Conservation (phyloP, 1,139 yeast genomes). For the Kodamaea suecica region DNA sequence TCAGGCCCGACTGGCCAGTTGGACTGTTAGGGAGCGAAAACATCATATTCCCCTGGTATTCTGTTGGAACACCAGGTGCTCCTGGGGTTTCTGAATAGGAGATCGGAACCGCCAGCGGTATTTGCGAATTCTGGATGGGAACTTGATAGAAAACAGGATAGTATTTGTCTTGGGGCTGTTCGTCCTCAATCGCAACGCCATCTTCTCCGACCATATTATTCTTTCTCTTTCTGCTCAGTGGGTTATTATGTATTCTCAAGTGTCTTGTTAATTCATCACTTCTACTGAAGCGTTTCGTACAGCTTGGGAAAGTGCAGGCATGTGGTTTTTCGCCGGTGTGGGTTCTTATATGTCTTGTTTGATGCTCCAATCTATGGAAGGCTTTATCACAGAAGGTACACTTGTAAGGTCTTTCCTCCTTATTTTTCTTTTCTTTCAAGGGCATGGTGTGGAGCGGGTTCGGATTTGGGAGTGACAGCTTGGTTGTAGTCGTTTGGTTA, state of each 20-base stretch:
- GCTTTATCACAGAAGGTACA: conserved; percentile 63
- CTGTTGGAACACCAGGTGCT: neutral
- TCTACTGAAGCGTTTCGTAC: conserved; percentile 63
- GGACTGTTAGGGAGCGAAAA: conserved; percentile 17
- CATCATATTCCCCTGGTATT: conserved; percentile 8
- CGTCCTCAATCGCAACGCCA: neutral
- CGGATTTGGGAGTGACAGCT: too few relatives aligned
- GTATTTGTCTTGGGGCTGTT: neutral
- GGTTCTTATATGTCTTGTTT: conserved; percentile 67
- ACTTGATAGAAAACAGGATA: conserved; percentile 1
- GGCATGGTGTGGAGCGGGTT: too few relatives aligned
- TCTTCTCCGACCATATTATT: conserved; percentile 14
- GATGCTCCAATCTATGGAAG: conserved; percentile 63
- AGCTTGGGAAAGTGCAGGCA: conserved; percentile 65
- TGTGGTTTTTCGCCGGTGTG: conserved; percentile 78
- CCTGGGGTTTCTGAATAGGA: too few relatives aligned
- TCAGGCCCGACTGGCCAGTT: conserved; percentile 5
- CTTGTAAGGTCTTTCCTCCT: conserved; percentile 43
- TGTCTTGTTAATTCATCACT: conserved; percentile 71
- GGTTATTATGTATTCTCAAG: conserved; percentile 59
- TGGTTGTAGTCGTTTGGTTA: too few relatives aligned
- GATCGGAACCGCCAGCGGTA: neutral
- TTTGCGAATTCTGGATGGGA: neutral
- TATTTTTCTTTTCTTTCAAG: neutral
- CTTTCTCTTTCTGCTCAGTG: conserved; percentile 59